Percentiles rank a stretch among this genome's conserved stretches.
phyloP scores from a whole-genome alignment of 1,284 basidiomycete species.

The Pascua sp. region DNA sequence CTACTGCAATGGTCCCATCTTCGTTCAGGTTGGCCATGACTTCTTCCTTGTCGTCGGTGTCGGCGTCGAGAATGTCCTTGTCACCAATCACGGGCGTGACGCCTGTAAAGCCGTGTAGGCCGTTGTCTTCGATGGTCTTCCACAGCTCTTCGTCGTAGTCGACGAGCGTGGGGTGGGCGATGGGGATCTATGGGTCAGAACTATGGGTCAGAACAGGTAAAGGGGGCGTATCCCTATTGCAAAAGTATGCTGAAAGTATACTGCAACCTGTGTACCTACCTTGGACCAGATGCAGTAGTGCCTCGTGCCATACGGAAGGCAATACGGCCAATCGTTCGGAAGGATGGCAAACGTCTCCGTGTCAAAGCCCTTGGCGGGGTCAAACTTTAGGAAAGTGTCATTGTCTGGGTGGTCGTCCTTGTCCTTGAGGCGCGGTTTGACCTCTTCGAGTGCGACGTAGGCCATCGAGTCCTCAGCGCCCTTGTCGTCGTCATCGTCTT shows the following conservation, averaged over 20 bases:
- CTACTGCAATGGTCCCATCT: too few species aligned
- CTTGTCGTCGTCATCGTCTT: background rate
- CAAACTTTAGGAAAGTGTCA: constrained; percentile 32
- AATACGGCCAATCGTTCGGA: constrained; percentile 50
- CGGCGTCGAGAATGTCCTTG: background rate
- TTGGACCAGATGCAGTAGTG: constrained; percentile 47
- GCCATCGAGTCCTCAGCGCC: background rate
- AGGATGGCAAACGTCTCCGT: constrained; percentile 39
- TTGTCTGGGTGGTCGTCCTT: constrained; percentile 21
- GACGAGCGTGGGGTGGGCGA: constrained; percentile 42
- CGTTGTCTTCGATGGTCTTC: constrained; percentile 36
- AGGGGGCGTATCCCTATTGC: too few species aligned
- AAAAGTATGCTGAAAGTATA: too few species aligned
- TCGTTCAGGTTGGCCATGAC: too few species aligned
- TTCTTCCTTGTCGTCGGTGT: constrained; percentile 1
- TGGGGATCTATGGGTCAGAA: constrained; percentile 34
- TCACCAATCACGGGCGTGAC: constrained; percentile 20
- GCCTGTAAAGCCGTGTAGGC: constrained; percentile 46
- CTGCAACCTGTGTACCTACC: constrained; percentile 23
- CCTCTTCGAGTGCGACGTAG: background rate
- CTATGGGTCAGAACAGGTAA: too few species aligned
- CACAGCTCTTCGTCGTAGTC: constrained; percentile 35
- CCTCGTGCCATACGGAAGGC: constrained; percentile 41
- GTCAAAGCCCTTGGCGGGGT: constrained; percentile 28
- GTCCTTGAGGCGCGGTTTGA: constrained; percentile 1